Conservation (phyloP, 108 stramenopile genomes). For the Phaeodactylum tricornutum region DNA sequence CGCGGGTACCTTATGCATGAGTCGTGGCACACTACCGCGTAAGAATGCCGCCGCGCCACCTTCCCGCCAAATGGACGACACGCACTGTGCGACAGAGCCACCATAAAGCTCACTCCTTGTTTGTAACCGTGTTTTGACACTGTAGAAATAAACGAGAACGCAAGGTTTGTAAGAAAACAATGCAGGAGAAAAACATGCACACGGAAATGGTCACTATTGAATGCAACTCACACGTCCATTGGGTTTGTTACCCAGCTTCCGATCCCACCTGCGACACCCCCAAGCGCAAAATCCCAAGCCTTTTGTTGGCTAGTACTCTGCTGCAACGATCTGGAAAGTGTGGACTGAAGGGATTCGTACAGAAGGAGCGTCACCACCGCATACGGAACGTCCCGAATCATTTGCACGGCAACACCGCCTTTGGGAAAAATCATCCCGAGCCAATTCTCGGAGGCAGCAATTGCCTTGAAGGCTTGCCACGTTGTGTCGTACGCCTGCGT, state of each 20-base stretch:
- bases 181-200: too few relatives aligned
- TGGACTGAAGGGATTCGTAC: slow-evolving; percentile 80
- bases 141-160: too few relatives aligned
- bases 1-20: slow-evolving; percentile 93
- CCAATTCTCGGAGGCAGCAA: slow-evolving; percentile 46
- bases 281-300: slow-evolving; percentile 67
- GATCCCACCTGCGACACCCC: slow-evolving; percentile 85
- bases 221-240: slow-evolving; percentile 85
- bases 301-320: neutral
- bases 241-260: slow-evolving; percentile 88
- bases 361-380: slow-evolving; percentile 86
- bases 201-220: too few relatives aligned
- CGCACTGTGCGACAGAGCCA: slow-evolving; percentile 54
- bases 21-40: slow-evolving; percentile 79
- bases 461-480: slow-evolving; percentile 43
- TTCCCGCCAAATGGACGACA: slow-evolving; percentile 35
- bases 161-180: too few relatives aligned
- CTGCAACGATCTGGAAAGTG: slow-evolving; percentile 8
- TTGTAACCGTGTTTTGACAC: slow-evolving; percentile 90
- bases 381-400: slow-evolving; percentile 93
- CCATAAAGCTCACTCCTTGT: slow-evolving; percentile 52
- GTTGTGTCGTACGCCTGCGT: slow-evolving; percentile 71
- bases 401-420: slow-evolving; percentile 83
- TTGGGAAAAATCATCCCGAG: slow-evolving; percentile 67
- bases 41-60: slow-evolving; percentile 75